Conservation (phyloP, 2,329 filamentous ascomycete genomes). For the Cladosporium sp. region DNA sequence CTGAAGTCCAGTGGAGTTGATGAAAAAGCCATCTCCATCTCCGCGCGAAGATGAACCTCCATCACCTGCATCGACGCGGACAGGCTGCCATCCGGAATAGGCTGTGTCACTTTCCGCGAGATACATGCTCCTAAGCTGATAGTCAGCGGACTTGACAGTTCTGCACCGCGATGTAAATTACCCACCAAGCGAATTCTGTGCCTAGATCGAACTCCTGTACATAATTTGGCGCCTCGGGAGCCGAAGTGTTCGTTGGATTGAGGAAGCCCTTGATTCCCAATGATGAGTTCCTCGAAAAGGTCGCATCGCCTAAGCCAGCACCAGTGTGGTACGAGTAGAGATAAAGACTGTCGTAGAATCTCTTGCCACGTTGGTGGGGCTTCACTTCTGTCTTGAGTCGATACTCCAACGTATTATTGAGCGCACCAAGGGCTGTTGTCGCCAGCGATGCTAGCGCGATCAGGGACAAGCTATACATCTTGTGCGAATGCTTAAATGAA, state of each 20-base stretch:
- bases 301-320: constrained; percentile 26
- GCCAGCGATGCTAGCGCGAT: constrained; percentile 16
- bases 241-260: constrained; percentile 20
- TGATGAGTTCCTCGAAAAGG: constrained; percentile 17
- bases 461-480: constrained; percentile 17
- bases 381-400: constrained; percentile 25
- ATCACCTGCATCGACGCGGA: constrained; percentile 25
- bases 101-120: constrained; percentile 17
- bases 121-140: constrained; percentile 1
- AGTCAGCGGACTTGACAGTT: not conserved
- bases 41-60: constrained; percentile 10
- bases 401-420: constrained; percentile 26
- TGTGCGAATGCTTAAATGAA: not conserved
- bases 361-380: constrained; percentile 17
- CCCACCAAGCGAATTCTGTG: constrained; percentile 22
- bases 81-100: constrained; percentile 29
- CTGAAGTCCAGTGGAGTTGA: constrained; percentile 30
- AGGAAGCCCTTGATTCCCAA: constrained; percentile 22
- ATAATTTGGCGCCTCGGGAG: constrained; percentile 16
- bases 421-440: constrained; percentile 12
- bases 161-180: not conserved
- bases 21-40: constrained; percentile 21
- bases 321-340: constrained; percentile 25
- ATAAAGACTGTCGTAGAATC: constrained; percentile 24
- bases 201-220: constrained; percentile 29